Evolutionary conservation across 345 rosid species (phyloP), one percentile per base, ranked within the genome.

Genomic region (Limnanthes douglasii): DNA sequence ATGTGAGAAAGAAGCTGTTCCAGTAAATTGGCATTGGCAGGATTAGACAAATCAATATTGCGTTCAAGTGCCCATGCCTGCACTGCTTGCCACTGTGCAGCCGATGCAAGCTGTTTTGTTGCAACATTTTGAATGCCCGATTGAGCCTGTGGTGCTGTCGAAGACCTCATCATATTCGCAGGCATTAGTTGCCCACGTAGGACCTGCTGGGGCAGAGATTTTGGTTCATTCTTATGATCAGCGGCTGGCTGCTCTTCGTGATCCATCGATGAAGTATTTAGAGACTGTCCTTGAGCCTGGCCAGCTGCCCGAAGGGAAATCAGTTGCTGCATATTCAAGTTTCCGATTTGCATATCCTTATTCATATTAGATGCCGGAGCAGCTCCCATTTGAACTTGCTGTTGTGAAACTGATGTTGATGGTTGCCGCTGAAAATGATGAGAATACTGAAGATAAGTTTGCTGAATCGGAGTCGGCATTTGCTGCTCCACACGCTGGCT

Each of bases 11-110:
- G 62, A 72, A 81, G 51, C 73, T 85, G 62, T 5, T 77, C 62
- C 64, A 72, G 37, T 69, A 79, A 50, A 59, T 55, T 85, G 54
- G 86, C 81, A 59, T 92, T 81, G 58, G 68, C 86, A 54, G 99
- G 96, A 34, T 59, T 82, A 10, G 94, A 67, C 42, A 81, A 61
- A 65, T 92, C 99, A 51, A 92, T 64, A 62, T 85, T 81, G 18
- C 59, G 73, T 56, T 85, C 94, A 40, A 63, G 68, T 42, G 79
- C 96, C 94, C 85, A 81, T 30, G 92, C 79, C 56, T 75, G 95
- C 66, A 78, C 44, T 12, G 69, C 72, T 43, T 85, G 90, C 65
- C 77, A 41, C 63, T 85, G 99, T 37, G 84, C 79, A 54, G 85
- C 72, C 64, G 74, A 37, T 18, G 74, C 82, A 5, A 66, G 67